phyloP scores from a whole-genome alignment of 345 rosid species.

The Lepidium africanum region DNA sequence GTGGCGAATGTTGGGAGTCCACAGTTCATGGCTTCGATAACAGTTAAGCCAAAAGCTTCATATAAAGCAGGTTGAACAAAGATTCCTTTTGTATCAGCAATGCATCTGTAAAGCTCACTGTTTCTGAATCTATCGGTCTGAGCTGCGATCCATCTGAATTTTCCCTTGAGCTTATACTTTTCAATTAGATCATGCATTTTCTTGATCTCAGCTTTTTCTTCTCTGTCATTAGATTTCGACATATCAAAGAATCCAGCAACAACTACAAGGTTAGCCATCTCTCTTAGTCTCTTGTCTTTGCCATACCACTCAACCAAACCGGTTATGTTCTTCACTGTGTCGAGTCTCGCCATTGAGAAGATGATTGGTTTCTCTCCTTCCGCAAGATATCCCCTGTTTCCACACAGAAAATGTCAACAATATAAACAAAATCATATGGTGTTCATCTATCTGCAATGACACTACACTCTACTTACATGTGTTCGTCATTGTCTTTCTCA shows the following conservation, averaged over 20 bases:
- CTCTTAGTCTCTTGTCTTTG: constrained; percentile 66
- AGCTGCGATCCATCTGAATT: constrained; percentile 92
- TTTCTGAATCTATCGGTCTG: constrained; percentile 83
- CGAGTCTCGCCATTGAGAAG: constrained; percentile 98
- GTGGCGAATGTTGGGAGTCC: constrained; percentile 94
- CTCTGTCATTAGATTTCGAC: constrained; percentile 74
- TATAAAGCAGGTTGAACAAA: constrained; percentile 93
- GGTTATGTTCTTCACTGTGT: constrained; percentile 76
- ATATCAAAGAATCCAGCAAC: constrained; percentile 91
- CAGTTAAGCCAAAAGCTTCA: constrained; percentile 94
- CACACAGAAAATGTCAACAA: background rate
- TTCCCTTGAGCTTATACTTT: constrained; percentile 70
- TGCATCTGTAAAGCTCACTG: constrained; percentile 81
- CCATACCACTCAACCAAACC: constrained; percentile 93
- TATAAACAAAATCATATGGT: background rate
- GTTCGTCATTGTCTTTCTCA: constrained; percentile 56
- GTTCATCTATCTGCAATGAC: background rate
- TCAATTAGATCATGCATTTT: constrained; percentile 76
- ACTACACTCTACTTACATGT: constrained; percentile 45
- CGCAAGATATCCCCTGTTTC: constrained; percentile 70
- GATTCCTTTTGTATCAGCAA: constrained; percentile 90
- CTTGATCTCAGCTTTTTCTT: constrained; percentile 75
- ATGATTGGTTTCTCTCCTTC: constrained; percentile 74
- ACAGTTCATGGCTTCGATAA: constrained; percentile 96
- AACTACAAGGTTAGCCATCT: constrained; percentile 72